phyloP scores from a whole-genome alignment of 2,329 filamentous ascomycete genomes.

The Macroventuria anomochaeta region DNA sequence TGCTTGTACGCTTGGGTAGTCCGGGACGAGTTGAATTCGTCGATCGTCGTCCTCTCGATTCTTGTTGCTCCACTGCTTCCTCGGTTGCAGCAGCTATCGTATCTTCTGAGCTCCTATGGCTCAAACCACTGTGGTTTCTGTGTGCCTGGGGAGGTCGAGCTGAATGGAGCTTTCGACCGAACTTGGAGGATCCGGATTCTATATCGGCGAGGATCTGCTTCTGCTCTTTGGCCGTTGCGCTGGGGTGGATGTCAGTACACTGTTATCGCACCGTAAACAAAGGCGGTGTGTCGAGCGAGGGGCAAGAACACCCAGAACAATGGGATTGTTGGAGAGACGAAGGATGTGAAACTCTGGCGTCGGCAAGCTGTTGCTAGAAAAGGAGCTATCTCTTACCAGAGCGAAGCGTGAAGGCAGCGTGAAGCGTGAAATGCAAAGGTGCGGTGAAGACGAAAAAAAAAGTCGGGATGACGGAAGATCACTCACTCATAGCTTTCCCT shows the following conservation, averaged over 20 bases:
- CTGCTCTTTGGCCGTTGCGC: constrained; percentile 45
- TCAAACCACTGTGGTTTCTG: constrained; percentile 26
- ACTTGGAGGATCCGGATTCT: constrained; percentile 47
- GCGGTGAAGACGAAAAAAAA: constrained; percentile 27
- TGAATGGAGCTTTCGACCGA: constrained; percentile 41
- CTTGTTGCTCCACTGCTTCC: constrained; percentile 33
- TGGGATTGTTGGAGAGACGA: not conserved
- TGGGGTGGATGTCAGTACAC: constrained; percentile 26
- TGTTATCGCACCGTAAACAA: constrained; percentile 15
- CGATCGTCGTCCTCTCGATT: constrained; percentile 44
- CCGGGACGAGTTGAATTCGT: constrained; percentile 40
- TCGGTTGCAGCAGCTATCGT: constrained; percentile 40
- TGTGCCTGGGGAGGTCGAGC: constrained; percentile 30
- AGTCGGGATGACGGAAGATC: constrained; percentile 18
- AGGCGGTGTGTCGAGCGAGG: constrained; percentile 15
- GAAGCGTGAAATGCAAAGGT: constrained; percentile 17
- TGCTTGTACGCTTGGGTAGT: constrained; percentile 47
- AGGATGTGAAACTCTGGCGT: constrained; percentile 9
- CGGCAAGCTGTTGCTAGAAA: not conserved
- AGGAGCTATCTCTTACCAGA: constrained; percentile 20
- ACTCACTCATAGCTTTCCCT: constrained; percentile 52
- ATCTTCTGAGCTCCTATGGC: constrained; percentile 35
- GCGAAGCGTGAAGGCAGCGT: constrained; percentile 11
- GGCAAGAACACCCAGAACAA: constrained; percentile 2
- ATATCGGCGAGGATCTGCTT: constrained; percentile 51